Evolutionary conservation across 345 rosid genomes (phyloP).

Genomic region (Trapa bicornis): DNA sequence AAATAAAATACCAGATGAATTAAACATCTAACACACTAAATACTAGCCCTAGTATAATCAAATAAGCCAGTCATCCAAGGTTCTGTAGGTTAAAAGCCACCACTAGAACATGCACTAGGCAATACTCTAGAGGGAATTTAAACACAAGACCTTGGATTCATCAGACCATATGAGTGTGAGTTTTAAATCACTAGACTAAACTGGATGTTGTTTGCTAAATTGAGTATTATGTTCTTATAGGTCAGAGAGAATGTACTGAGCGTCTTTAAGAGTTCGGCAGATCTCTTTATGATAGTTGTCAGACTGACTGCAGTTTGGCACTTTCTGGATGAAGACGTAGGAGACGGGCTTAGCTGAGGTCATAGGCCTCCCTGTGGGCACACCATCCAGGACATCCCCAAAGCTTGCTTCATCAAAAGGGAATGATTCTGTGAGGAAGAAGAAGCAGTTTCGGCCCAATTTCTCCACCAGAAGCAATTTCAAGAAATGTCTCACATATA

Average conservation of each 20-base stretch:
- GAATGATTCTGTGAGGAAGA: constrained; percentile 62
- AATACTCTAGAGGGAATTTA: too few relatives aligned
- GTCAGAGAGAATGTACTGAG: neutral
- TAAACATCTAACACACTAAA: too few relatives aligned
- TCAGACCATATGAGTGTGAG: too few relatives aligned
- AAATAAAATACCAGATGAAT: too few relatives aligned
- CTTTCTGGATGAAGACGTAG: constrained; percentile 52
- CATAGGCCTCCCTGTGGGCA: constrained; percentile 38
- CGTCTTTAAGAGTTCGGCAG: constrained; percentile 20
- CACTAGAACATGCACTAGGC: too few relatives aligned
- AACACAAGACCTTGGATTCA: too few relatives aligned
- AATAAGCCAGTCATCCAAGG: too few relatives aligned
- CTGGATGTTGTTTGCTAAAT: too few relatives aligned
- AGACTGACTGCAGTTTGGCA: constrained; percentile 44
- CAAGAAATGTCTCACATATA: neutral
- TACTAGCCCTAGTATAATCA: too few relatives aligned
- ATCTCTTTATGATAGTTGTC: constrained; percentile 32
- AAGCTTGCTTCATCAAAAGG: constrained; percentile 51
- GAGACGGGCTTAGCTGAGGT: constrained; percentile 47
- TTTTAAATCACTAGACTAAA: too few relatives aligned
- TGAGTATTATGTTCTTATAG: neutral
- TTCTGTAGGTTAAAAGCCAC: too few relatives aligned
- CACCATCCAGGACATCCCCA: constrained; percentile 35
- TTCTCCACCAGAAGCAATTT: constrained; percentile 50
- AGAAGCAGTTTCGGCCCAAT: constrained; percentile 68